These are phyloP conservation scores for Cytospora paraplurivora DNA, from an alignment of 2,329 filamentous ascomycete species.

Conservation along the genomic window DNA sequence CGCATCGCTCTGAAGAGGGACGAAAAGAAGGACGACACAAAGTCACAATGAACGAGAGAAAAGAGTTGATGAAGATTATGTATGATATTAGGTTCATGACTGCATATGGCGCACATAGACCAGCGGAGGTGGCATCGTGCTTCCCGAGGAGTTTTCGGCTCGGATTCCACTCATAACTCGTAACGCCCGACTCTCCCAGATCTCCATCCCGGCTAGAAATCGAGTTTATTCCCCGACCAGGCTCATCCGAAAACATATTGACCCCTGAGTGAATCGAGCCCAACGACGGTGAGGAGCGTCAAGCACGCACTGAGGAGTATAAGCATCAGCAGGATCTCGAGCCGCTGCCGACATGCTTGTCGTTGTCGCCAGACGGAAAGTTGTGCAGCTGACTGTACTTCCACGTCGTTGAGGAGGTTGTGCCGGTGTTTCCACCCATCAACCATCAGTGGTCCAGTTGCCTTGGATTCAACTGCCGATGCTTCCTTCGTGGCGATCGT, in stretches of 20 bases:
- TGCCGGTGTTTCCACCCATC: constrained; percentile 18
- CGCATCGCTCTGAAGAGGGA: constrained; percentile 19
- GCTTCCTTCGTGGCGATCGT: constrained; percentile 9
- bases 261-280: constrained; percentile 22
- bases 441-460: constrained; percentile 12
- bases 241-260: constrained; percentile 20
- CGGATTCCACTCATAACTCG: constrained; percentile 21
- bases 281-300: constrained; percentile 24
- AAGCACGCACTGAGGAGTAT: constrained; percentile 24
- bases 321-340: constrained; percentile 23
- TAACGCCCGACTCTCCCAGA: constrained; percentile 6
- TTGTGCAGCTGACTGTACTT: constrained; percentile 14
- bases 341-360: constrained; percentile 14
- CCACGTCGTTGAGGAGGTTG: constrained; percentile 18
- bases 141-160: background rate
- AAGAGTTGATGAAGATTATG: constrained; percentile 13
- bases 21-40: constrained; percentile 24
- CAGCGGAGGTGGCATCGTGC: constrained; percentile 10
- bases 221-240: constrained; percentile 12
- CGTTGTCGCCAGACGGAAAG: constrained; percentile 6
- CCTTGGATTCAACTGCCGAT: constrained; percentile 3
- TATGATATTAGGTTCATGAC: constrained; percentile 21
- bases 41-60: constrained; percentile 25
- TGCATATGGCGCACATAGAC: constrained; percentile 12
- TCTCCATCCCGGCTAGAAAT: constrained; percentile 11